Conservation (phyloP, 768 basidiomycete species). For the Rhizopogon salebrosus region DNA sequence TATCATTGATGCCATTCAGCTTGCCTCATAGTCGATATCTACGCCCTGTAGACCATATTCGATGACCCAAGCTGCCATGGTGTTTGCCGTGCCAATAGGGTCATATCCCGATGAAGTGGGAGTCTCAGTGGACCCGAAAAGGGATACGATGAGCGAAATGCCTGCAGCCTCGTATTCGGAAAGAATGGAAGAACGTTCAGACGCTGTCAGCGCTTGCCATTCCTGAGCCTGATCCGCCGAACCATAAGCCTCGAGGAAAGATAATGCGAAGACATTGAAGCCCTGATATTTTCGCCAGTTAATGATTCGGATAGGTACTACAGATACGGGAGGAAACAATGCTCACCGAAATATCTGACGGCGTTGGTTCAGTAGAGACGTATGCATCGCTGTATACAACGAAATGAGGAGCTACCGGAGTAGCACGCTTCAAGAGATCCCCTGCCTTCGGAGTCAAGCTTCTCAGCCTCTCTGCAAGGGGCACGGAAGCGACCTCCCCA, state of each 20-base stretch:
- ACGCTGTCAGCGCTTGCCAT: constrained; percentile 36
- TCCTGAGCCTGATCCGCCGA: constrained; percentile 40
- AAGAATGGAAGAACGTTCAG: constrained; percentile 36
- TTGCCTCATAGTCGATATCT: constrained; percentile 49
- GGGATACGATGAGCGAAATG: constrained; percentile 53
- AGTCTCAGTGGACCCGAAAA: constrained; percentile 40
- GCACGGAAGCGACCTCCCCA: constrained; percentile 7
- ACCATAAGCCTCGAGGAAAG: constrained; percentile 38
- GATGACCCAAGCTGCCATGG: constrained; percentile 41
- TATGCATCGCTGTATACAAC: constrained; percentile 37
- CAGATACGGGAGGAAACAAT: background rate
- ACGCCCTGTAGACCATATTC: constrained; percentile 46
- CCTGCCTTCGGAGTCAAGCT: constrained; percentile 17
- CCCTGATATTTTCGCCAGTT: background rate
- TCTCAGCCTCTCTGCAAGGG: constrained; percentile 19
- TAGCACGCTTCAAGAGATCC: constrained; percentile 18
- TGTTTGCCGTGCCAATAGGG: constrained; percentile 34
- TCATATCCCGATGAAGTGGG: constrained; percentile 39
- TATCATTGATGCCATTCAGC: background rate
- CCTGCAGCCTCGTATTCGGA: constrained; percentile 49
- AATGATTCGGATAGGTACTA: background rate
- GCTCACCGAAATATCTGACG: constrained; percentile 37
- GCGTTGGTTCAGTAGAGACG: constrained; percentile 39
- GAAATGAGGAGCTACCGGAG: constrained; percentile 46
- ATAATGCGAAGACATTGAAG: constrained; percentile 27